Evolutionary conservation across 2,329 filamentous ascomycete genomes (phyloP).

Genomic region (Penicillium sp.): DNA sequence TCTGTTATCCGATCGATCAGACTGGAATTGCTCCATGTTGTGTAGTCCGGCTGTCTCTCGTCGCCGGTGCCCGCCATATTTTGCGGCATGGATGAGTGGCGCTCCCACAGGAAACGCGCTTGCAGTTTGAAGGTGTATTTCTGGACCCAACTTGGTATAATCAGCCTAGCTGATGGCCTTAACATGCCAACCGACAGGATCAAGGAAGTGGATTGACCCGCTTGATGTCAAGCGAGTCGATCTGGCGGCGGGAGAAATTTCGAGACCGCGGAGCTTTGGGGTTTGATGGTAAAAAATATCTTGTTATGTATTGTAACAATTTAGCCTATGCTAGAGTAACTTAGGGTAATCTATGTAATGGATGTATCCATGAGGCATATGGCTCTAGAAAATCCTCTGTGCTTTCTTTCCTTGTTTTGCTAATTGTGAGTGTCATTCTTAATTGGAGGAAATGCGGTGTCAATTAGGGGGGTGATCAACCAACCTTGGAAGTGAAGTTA

Average conservation of each 20-base stretch:
- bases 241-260: slow-evolving; percentile 8
- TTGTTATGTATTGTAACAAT: slow-evolving; percentile 1
- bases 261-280: slow-evolving; percentile 8
- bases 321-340: too few relatives aligned
- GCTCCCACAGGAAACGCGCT: slow-evolving; percentile 10
- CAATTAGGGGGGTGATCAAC: too few relatives aligned
- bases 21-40: slow-evolving; percentile 61
- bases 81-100: slow-evolving; percentile 12
- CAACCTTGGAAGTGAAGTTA: neutral
- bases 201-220: slow-evolving; percentile 3
- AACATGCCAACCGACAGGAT: slow-evolving; percentile 27
- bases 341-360: too few relatives aligned
- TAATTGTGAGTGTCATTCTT: too few relatives aligned
- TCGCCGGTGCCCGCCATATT: slow-evolving; percentile 22
- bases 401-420: too few relatives aligned
- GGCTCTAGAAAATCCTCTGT: too few relatives aligned
- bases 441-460: too few relatives aligned
- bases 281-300: slow-evolving; percentile 5
- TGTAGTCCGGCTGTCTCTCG: slow-evolving; percentile 47
- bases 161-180: slow-evolving; percentile 20
- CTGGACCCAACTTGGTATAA: slow-evolving; percentile 11
- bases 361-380: too few relatives aligned
- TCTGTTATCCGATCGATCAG: slow-evolving; percentile 62
- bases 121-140: slow-evolving; percentile 8
- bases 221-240: slow-evolving; percentile 3